Percentiles rank a stretch among this genome's conserved stretches.
Evolutionary conservation across 768 basidiomycete species (phyloP).

Genomic region (Podaxis sp.): DNA sequence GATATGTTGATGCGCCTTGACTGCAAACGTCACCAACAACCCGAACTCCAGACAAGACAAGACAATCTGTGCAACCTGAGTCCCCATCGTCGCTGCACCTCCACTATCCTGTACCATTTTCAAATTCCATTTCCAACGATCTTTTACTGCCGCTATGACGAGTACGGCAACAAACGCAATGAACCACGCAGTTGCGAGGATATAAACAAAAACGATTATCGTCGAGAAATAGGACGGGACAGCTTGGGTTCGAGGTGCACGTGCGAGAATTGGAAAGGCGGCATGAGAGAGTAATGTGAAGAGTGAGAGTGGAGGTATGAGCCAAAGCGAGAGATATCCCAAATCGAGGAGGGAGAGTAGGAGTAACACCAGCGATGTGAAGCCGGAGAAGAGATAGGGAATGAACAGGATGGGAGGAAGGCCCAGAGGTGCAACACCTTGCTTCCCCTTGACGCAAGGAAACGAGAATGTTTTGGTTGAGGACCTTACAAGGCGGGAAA

Average conservation of each 20-base stretch:
- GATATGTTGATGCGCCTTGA: neutral
- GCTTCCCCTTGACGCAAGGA: neutral
- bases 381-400: neutral
- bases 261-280: neutral
- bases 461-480: neutral
- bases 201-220: neutral
- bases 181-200: constrained; percentile 2
- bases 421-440: neutral
- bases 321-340: constrained; percentile 2
- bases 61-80: neutral
- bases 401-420: neutral
- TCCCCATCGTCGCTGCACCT: neutral
- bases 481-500: neutral
- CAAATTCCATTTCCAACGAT: neutral
- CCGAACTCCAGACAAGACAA: neutral
- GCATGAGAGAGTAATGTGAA: neutral
- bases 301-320: neutral
- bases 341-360: neutral
- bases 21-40: neutral
- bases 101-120: neutral
- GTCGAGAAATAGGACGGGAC: neutral
- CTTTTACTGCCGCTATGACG: neutral
- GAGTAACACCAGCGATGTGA: neutral
- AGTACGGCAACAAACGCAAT: neutral
- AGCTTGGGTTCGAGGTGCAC: neutral